Evolutionary conservation across 2,329 filamentous ascomycete species (phyloP).

Genomic region (Aspergillus ustus): DNA sequence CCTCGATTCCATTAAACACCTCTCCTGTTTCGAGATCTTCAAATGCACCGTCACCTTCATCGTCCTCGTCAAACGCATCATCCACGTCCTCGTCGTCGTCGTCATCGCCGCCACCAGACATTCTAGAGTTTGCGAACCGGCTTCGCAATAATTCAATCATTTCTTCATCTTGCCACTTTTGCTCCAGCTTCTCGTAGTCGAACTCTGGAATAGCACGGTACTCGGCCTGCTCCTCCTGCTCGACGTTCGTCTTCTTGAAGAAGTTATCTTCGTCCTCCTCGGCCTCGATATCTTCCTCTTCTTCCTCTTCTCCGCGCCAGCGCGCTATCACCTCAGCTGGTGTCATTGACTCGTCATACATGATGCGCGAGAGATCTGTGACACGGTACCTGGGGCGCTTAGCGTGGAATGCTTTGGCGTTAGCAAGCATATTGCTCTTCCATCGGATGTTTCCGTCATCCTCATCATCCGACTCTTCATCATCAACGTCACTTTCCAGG

Average conservation of each 20-base stretch:
- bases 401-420: slow-evolving; percentile 72
- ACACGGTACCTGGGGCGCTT: slow-evolving; percentile 75
- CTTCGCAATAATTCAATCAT: slow-evolving; percentile 74
- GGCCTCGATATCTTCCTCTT: slow-evolving; percentile 60
- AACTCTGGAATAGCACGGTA: slow-evolving; percentile 78
- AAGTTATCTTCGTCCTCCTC: slow-evolving; percentile 71
- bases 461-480: slow-evolving; percentile 56
- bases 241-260: slow-evolving; percentile 61
- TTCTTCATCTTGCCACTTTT: slow-evolving; percentile 82
- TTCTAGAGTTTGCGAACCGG: slow-evolving; percentile 74
- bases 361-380: slow-evolving; percentile 79
- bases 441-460: slow-evolving; percentile 76
- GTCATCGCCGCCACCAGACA: slow-evolving; percentile 61
- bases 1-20: slow-evolving; percentile 45
- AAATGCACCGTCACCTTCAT: slow-evolving; percentile 79
- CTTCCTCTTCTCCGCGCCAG: slow-evolving; percentile 76
- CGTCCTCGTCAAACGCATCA: slow-evolving; percentile 59
- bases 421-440: slow-evolving; percentile 85
- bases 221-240: slow-evolving; percentile 61
- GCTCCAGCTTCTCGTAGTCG: slow-evolving; percentile 78
- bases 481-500: slow-evolving; percentile 54
- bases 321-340: slow-evolving; percentile 74
- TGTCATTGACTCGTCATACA: slow-evolving; percentile 83
- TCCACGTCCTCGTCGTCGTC: slow-evolving; percentile 55
- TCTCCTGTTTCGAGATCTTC: slow-evolving; percentile 84